Evolutionary conservation across 352 stramenopile genomes (phyloP), one percentile per base, ranked within the genome.

Genomic region (Phytophthora pistaciae): DNA sequence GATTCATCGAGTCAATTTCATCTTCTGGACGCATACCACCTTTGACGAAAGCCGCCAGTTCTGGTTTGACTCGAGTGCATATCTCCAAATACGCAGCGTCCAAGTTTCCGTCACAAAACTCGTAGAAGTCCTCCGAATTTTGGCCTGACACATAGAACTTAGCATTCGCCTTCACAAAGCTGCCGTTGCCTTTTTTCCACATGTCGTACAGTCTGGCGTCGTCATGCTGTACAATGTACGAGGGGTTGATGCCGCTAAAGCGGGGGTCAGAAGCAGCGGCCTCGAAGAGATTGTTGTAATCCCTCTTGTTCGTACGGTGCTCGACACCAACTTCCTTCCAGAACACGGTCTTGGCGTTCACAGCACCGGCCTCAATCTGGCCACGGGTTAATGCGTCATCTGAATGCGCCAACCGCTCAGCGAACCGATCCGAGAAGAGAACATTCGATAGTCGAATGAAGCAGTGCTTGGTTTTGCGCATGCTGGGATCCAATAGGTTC

Each of bases 161-260:
- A 27, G 46, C 46, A 27, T 53, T 53, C 20, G 46, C 46, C 46
- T 53, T 53, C 46, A 53, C 20, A 53, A 18, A 53, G n/a, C 20
- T 53, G n/a, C 20, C 27, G 46, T 53, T 27, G 9, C 46, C 46
- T 16, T 29, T 29, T 52, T 53, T 29, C 9, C n/a, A 29, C 18
- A 53, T 27, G 20, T 29, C 46, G 9, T 27, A 53, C 8, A 29
- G 46, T 53, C 46, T 53, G 7, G n/a, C 46, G 16, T 53, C 46
- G 46, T 53, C 20, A 10, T 53, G 46, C 46, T 53, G 46, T 14
- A 53, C 46, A 53, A 53, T 27, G 7, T 53, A 27, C 8, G 9
- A 53, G 9, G 46, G 46, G 46, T 29, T 25, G 20, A 29, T 53
- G 5, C 20, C n/a, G n/a, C n/a, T 25, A 18, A 53, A 53, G 13